These are phyloP conservation scores for Colletotrichum sp. DNA, from an alignment of 2,329 filamentous ascomycete genomes.

Conservation along the genomic window DNA sequence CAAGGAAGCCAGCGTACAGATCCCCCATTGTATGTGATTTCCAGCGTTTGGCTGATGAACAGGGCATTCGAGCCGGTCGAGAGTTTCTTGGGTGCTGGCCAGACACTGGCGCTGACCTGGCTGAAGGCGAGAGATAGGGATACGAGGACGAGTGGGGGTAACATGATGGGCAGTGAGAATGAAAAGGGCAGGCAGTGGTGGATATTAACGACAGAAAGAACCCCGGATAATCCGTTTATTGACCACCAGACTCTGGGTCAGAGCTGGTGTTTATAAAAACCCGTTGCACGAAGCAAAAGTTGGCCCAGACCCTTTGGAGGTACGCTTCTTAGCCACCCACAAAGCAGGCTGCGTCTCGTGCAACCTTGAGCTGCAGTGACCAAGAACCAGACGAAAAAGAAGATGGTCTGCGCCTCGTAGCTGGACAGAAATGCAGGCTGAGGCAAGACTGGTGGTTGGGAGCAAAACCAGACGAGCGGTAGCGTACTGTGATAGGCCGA, in stretches of 20 bases:
- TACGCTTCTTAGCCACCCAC: not conserved
- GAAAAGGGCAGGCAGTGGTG: not conserved
- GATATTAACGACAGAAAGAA: not conserved
- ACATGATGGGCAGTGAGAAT: conserved; percentile 26
- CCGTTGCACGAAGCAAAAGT: not conserved
- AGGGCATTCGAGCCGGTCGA: conserved; percentile 57
- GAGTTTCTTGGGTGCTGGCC: conserved; percentile 59
- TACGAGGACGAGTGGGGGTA: conserved; percentile 37
- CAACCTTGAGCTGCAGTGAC: not conserved
- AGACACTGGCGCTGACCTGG: conserved; percentile 54
- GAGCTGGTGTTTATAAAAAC: conserved; percentile 1
- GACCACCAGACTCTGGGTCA: not conserved
- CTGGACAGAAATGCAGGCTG: not conserved
- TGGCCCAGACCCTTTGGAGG: not conserved
- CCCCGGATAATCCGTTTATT: not conserved
- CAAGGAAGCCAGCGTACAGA: conserved; percentile 54
- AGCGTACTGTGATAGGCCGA: not conserved
- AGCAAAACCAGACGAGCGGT: not conserved
- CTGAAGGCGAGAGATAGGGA: conserved; percentile 43
- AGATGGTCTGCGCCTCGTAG: not conserved
- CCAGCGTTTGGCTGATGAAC: conserved; percentile 56
- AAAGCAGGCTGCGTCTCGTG: not conserved
- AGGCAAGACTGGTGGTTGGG: conserved; percentile 11
- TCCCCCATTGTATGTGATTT: conserved; percentile 64
- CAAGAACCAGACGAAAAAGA: not conserved